Percentiles rank a stretch among this genome's conserved stretches.
Evolutionary conservation across 78 protist species (phyloP).

Genomic region (Polysphondylium violaceum): DNA sequence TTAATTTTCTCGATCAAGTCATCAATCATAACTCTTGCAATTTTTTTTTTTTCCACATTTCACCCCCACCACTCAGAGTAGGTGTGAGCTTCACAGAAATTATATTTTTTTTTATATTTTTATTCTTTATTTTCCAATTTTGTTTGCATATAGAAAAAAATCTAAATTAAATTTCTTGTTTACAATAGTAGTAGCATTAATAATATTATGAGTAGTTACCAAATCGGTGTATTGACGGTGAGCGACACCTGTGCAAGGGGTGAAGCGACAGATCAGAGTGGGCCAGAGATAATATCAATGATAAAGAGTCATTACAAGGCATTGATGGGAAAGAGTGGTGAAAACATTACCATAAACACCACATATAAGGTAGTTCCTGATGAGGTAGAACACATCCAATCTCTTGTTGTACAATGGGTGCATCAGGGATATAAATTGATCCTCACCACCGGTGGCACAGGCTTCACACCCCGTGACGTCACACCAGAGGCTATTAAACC

Average conservation of each 20-base stretch:
- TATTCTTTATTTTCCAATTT: no score
- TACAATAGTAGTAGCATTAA: no score
- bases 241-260: slow-evolving; percentile 56
- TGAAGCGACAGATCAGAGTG: slow-evolving; percentile 61
- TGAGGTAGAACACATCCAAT: slow-evolving; percentile 37
- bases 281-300: slow-evolving; percentile 54
- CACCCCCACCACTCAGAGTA: no score
- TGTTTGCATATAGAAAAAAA: no score
- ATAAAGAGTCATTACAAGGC: slow-evolving; percentile 34
- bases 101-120: no score
- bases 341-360: not conserved
- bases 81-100: no score
- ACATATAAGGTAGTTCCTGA: slow-evolving; percentile 72
- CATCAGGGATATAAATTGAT: slow-evolving; percentile 32
- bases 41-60: no score
- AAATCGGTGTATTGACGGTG: slow-evolving; percentile 59
- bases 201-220: not conserved
- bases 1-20: no score
- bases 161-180: no score
- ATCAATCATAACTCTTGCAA: no score
- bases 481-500: slow-evolving; percentile 82
- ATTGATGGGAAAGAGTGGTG: not conserved
- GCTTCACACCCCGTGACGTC: slow-evolving; percentile 68
- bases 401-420: slow-evolving; percentile 26
- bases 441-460: slow-evolving; percentile 79